phyloP scores from a whole-genome alignment of 2,329 filamentous ascomycete genomes.

The Fonsecaea pedrosoi region DNA sequence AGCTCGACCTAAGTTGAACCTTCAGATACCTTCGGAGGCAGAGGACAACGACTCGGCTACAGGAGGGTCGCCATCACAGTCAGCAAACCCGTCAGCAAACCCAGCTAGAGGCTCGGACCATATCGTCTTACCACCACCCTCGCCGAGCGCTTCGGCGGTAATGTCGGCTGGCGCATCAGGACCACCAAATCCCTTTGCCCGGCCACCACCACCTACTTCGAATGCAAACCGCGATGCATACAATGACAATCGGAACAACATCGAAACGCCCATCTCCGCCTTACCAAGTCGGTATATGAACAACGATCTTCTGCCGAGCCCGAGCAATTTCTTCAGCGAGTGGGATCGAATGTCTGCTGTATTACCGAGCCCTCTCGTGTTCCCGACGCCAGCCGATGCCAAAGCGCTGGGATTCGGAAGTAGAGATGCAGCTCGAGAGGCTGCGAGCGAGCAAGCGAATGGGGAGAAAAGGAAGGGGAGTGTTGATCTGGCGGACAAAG shows the following conservation, averaged over 20 bases:
- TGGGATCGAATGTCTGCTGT: conserved; percentile 74
- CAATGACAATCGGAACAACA: conserved; percentile 45
- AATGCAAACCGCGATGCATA: conserved; percentile 53
- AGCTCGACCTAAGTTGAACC: conserved; percentile 80
- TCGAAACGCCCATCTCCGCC: conserved; percentile 87
- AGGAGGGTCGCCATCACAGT: conserved; percentile 70
- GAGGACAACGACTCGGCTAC: conserved; percentile 77
- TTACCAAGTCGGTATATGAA: conserved; percentile 90
- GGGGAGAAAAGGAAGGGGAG: conserved; percentile 39
- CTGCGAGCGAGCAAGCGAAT: conserved; percentile 24
- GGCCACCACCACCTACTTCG: conserved; percentile 73
- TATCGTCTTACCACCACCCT: conserved; percentile 88
- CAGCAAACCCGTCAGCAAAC: conserved; percentile 47
- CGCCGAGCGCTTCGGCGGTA: conserved; percentile 83
- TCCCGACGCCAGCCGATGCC: conserved; percentile 26
- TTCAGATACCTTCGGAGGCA: conserved; percentile 92
- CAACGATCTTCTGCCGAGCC: conserved; percentile 85
- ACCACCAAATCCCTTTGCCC: conserved; percentile 92
- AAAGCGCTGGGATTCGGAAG: conserved; percentile 33
- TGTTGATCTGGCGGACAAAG: conserved; percentile 30
- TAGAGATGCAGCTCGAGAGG: conserved; percentile 29
- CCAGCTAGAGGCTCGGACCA: conserved; percentile 51
- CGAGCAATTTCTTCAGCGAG: conserved; percentile 89
- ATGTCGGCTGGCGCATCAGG: conserved; percentile 90
- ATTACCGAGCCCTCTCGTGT: conserved; percentile 79